Evolutionary conservation across 441 rosid genomes (phyloP).

Genomic region (Gossypium gossypioides): DNA sequence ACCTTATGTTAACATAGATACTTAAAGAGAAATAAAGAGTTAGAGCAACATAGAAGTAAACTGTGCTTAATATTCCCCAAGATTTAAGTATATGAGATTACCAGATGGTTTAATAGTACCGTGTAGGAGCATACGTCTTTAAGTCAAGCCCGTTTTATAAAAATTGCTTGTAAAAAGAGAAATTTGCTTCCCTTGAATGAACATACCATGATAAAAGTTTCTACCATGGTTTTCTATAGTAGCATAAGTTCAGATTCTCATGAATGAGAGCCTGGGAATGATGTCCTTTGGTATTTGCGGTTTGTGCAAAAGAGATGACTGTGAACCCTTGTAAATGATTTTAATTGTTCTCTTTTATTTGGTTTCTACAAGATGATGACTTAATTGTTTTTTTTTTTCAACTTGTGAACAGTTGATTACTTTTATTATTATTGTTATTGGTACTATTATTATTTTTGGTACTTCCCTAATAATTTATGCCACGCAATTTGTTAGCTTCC

Average conservation of each 20-base stretch:
- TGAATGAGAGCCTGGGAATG: not conserved
- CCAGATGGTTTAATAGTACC: not conserved
- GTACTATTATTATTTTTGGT: not conserved
- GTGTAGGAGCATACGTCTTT: not conserved
- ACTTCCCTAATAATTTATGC: not conserved
- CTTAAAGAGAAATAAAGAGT: not conserved
- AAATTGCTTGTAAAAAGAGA: not conserved
- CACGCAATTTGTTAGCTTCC: constrained; percentile 2
- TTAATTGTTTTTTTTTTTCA: not conserved
- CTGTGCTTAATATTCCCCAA: not conserved
- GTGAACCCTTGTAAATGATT: not conserved
- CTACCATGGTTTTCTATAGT: not conserved
- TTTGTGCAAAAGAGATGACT: not conserved
- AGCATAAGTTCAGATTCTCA: not conserved
- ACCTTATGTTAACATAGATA: not conserved
- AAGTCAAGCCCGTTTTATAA: not conserved
- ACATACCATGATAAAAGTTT: not conserved
- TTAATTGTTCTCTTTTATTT: not conserved
- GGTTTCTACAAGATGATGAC: not conserved
- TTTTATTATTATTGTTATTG: not conserved
- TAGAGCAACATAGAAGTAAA: not conserved
- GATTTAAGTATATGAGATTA: not conserved
- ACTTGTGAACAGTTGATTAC: not conserved
- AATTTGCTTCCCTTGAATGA: not conserved
- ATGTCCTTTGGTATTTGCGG: not conserved